phyloP scores from a whole-genome alignment of 306 rosid genomes.

The Cotoneaster glaucophyllus region DNA sequence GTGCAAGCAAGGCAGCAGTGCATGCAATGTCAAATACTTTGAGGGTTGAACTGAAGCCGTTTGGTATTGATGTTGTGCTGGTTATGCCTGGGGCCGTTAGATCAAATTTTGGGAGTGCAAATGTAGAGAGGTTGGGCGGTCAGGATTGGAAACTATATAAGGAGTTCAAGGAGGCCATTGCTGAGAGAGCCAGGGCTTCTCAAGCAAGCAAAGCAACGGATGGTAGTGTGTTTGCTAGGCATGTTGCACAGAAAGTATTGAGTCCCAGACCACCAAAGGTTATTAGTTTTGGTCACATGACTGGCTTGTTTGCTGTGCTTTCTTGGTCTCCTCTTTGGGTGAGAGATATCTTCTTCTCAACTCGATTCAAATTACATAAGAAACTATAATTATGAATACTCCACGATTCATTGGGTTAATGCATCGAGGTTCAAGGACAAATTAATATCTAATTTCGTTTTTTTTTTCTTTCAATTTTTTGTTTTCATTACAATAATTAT shows the following conservation, averaged over 20 bases:
- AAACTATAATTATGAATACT: background rate
- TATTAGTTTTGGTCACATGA: conserved; percentile 70
- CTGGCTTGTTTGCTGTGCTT: conserved; percentile 53
- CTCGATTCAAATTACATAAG: conserved; percentile 53
- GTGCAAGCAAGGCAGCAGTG: conserved; percentile 61
- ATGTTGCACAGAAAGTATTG: conserved; percentile 52
- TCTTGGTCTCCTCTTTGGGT: conserved; percentile 74
- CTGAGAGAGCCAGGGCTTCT: conserved; percentile 67
- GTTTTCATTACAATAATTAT: background rate
- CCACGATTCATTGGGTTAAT: background rate
- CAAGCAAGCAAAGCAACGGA: conserved; percentile 59
- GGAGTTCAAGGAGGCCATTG: conserved; percentile 50
- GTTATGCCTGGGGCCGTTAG: conserved; percentile 69
- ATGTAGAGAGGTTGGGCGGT: conserved; percentile 26
- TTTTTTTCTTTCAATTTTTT: too few relatives aligned
- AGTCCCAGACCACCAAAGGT: conserved; percentile 51
- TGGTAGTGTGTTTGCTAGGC: conserved; percentile 54
- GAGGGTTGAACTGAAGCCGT: conserved; percentile 63
- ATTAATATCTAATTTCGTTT: too few relatives aligned
- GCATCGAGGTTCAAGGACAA: background rate
- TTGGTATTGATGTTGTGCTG: conserved; percentile 61
- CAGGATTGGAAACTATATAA: conserved; percentile 62
- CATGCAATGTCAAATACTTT: conserved; percentile 59
- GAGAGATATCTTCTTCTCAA: conserved; percentile 55
- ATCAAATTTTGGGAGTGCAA: conserved; percentile 62